phyloP scores from a whole-genome alignment of 2,329 filamentous ascomycete genomes.

The Dactylonectria macrodidyma region DNA sequence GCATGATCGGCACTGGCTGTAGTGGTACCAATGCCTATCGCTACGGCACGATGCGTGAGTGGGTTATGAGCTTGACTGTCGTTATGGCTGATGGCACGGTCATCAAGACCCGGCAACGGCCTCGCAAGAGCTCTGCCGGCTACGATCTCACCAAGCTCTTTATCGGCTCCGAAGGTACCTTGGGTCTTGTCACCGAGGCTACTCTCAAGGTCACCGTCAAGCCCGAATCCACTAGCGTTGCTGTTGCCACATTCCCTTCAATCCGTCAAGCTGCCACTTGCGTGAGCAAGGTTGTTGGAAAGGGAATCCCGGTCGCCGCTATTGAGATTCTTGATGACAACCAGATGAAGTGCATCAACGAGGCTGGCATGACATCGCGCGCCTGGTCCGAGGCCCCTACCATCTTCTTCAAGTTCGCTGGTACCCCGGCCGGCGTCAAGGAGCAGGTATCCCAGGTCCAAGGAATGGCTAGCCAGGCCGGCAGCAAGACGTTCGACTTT shows the following conservation, averaged over 20 bases:
- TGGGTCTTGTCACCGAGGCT: slow-evolving; percentile 92
- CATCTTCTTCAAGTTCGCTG: slow-evolving; percentile 88
- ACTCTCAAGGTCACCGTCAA: slow-evolving; percentile 88
- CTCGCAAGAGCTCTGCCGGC: slow-evolving; percentile 90
- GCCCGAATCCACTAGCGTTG: slow-evolving; percentile 85
- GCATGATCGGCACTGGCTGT: slow-evolving; percentile 83
- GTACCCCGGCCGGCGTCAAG: slow-evolving; percentile 79
- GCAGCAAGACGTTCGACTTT: slow-evolving; percentile 83
- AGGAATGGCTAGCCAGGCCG: slow-evolving; percentile 71
- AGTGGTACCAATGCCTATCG: slow-evolving; percentile 91
- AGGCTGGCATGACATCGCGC: slow-evolving; percentile 75
- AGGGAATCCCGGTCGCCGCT: slow-evolving; percentile 89
- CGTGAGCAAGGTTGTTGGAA: slow-evolving; percentile 83
- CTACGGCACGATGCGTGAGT: slow-evolving; percentile 95
- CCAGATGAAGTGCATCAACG: slow-evolving; percentile 83
- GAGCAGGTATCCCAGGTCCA: slow-evolving; percentile 82
- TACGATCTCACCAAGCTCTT: slow-evolving; percentile 94
- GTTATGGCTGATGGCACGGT: slow-evolving; percentile 92
- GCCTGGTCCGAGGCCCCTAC: slow-evolving; percentile 82
- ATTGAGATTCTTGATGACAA: slow-evolving; percentile 94
- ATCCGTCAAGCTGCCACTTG: slow-evolving; percentile 83
- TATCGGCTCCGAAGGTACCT: slow-evolving; percentile 91
- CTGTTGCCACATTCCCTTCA: slow-evolving; percentile 73
- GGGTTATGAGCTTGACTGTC: slow-evolving; percentile 89
- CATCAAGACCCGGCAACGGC: slow-evolving; percentile 89